A percentile compares a stretch with the other conserved stretches of the same genome.
These are phyloP conservation scores for Crotalaria pallida DNA, from an alignment of 306 rosid genomes.

Conservation along the genomic window DNA sequence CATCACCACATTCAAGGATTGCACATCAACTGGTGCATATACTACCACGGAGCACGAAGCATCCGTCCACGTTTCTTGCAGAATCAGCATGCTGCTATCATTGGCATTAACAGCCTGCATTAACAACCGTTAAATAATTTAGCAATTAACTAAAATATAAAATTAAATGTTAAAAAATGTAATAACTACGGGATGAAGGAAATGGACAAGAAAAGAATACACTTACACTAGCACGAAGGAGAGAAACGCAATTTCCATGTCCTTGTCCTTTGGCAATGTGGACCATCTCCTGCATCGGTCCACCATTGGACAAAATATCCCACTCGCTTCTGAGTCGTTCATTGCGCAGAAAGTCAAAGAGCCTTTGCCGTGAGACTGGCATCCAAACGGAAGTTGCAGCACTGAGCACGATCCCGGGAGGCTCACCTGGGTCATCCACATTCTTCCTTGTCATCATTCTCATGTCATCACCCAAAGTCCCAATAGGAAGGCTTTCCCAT, in stretches of 20 bases:
- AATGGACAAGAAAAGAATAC: neutral
- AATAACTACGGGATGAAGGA: too few species aligned
- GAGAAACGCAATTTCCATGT: slow-evolving; percentile 70
- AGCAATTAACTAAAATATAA: too few species aligned
- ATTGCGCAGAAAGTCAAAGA: slow-evolving; percentile 71
- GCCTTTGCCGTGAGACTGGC: slow-evolving; percentile 50
- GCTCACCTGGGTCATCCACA: slow-evolving; percentile 80
- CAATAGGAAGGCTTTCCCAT: slow-evolving; percentile 69
- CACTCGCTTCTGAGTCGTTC: slow-evolving; percentile 62
- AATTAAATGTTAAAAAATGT: too few species aligned
- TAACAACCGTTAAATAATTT: too few species aligned
- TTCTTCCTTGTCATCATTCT: slow-evolving; percentile 72
- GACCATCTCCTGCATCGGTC: slow-evolving; percentile 68
- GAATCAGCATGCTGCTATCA: slow-evolving; percentile 62
- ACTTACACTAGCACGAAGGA: slow-evolving; percentile 69
- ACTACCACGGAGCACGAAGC: slow-evolving; percentile 70
- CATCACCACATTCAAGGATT: slow-evolving; percentile 66
- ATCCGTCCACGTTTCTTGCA: slow-evolving; percentile 90
- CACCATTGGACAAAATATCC: slow-evolving; percentile 74
- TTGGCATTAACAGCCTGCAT: slow-evolving; percentile 56
- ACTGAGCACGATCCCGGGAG: slow-evolving; percentile 72
- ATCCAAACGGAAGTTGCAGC: slow-evolving; percentile 90
- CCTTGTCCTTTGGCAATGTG: slow-evolving; percentile 67
- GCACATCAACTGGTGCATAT: slow-evolving; percentile 76
- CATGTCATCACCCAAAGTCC: slow-evolving; percentile 58